phyloP scores from a whole-genome alignment of 202 grass and related monocot species.

The Zizania palustris region DNA sequence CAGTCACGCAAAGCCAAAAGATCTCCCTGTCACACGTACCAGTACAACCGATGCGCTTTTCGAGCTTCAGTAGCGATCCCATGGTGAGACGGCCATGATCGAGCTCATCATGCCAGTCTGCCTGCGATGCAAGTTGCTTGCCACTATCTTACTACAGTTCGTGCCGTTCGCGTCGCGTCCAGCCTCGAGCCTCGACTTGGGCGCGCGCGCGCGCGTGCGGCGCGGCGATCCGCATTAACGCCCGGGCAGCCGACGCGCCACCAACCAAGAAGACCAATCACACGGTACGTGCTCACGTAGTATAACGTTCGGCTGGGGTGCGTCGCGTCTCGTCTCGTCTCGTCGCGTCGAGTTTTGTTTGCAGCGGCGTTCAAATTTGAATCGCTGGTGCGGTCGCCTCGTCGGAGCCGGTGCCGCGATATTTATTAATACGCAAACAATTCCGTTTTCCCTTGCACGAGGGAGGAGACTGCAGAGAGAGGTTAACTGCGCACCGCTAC shows the following conservation, averaged over 20 bases:
- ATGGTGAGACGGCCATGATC: not conserved
- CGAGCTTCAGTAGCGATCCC: slow-evolving; percentile 9
- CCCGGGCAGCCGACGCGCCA: slow-evolving; percentile 9
- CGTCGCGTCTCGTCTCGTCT: not conserved
- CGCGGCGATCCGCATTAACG: slow-evolving; percentile 31
- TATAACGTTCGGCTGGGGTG: not conserved
- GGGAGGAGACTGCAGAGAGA: not conserved
- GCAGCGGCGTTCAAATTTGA: slow-evolving; percentile 47
- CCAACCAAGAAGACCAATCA: slow-evolving; percentile 5
- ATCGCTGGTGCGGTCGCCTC: slow-evolving; percentile 38
- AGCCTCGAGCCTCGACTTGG: no score
- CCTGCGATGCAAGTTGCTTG: not conserved
- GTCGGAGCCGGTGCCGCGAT: slow-evolving; percentile 20
- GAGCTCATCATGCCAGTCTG: not conserved
- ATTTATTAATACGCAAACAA: slow-evolving; percentile 45
- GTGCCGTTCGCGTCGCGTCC: no score
- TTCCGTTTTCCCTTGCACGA: slow-evolving; percentile 40
- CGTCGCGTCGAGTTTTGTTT: not conserved
- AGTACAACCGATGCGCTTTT: not conserved
- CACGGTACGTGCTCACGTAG: not conserved
- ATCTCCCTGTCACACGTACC: slow-evolving; percentile 29
- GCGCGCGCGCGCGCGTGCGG: not conserved
- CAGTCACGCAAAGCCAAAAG: slow-evolving; percentile 20
- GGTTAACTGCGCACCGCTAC: not conserved
- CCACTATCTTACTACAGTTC: no score